These are phyloP conservation scores for Encephalitozoon intestinalis DNA, from an alignment of 371 early-diverging fungal species.

Conservation along the genomic window DNA sequence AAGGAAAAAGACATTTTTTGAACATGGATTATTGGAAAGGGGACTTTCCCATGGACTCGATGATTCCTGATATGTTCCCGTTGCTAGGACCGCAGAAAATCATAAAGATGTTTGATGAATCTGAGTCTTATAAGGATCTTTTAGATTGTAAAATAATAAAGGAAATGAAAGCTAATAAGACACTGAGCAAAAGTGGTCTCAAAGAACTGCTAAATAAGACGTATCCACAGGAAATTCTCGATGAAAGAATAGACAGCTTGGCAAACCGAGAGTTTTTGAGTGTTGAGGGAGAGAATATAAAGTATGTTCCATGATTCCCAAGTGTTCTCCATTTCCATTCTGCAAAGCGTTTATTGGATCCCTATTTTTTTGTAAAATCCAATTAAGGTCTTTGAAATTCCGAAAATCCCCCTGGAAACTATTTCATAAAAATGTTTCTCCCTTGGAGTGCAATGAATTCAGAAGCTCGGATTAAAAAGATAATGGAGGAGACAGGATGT, in stretches of 20 bases:
- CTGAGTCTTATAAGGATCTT: background rate
- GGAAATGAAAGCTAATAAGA: background rate
- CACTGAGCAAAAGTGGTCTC: background rate
- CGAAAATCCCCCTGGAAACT: background rate
- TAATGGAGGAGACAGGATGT: slow-evolving; percentile 17
- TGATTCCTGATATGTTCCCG: background rate
- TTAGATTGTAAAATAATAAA: slow-evolving; percentile 1
- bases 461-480: slow-evolving; percentile 19
- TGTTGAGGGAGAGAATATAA: slow-evolving; percentile 1
- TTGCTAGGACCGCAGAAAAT: background rate
- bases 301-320: background rate
- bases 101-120: background rate
- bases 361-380: background rate
- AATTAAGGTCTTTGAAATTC: background rate
- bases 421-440: background rate
- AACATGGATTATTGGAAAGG: background rate
- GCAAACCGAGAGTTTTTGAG: background rate
- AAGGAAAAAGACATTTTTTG: background rate
- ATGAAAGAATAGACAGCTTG: background rate
- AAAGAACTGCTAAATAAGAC: background rate
- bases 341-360: background rate
- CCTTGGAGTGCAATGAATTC: background rate
- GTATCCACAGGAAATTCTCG: background rate
- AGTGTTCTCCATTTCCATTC: background rate
- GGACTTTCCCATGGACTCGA: background rate